phyloP scores from a whole-genome alignment of 192 early-diverging fungal genomes.

The Podila epicladia region DNA sequence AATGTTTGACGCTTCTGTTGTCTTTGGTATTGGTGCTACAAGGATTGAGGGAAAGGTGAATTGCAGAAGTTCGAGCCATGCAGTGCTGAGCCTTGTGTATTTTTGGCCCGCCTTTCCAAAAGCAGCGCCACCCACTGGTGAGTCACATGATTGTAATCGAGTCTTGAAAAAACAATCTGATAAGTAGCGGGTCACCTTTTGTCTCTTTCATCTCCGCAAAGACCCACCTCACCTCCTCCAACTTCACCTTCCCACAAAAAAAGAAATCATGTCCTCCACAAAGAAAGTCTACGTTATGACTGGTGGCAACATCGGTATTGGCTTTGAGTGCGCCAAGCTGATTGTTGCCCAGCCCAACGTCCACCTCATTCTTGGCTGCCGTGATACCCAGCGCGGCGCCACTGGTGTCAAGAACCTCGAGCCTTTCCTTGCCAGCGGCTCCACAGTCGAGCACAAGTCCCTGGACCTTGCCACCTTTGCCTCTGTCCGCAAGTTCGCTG shows the following conservation, averaged over 20 bases:
- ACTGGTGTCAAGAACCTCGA: conserved; percentile 18
- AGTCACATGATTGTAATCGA: too few relatives aligned
- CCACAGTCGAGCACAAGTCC: conserved; percentile 20
- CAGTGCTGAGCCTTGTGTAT: too few relatives aligned
- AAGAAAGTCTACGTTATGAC: conserved; percentile 38
- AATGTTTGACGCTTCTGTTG: too few relatives aligned
- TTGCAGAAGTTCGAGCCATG: too few relatives aligned
- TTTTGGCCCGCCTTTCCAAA: too few relatives aligned
- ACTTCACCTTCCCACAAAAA: neutral
- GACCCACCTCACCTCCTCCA: neutral
- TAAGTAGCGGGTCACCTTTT: neutral
- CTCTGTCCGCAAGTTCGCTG: conserved; percentile 42
- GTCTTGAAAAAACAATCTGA: too few relatives aligned
- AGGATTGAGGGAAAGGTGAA: too few relatives aligned
- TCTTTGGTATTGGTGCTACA: too few relatives aligned
- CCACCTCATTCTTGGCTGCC: conserved; percentile 30
- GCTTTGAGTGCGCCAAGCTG: conserved; percentile 34
- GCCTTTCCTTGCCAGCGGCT: conserved; percentile 5
- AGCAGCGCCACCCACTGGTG: too few relatives aligned
- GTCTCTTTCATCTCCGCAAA: neutral
- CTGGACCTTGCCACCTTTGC: conserved; percentile 47
- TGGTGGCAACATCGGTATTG: conserved; percentile 53
- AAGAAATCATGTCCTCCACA: neutral
- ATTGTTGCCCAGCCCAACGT: conserved; percentile 20
- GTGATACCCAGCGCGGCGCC: conserved; percentile 10